phyloP scores from a whole-genome alignment of 805 yeast genomes.

The Cephaloascus fragrans region DNA sequence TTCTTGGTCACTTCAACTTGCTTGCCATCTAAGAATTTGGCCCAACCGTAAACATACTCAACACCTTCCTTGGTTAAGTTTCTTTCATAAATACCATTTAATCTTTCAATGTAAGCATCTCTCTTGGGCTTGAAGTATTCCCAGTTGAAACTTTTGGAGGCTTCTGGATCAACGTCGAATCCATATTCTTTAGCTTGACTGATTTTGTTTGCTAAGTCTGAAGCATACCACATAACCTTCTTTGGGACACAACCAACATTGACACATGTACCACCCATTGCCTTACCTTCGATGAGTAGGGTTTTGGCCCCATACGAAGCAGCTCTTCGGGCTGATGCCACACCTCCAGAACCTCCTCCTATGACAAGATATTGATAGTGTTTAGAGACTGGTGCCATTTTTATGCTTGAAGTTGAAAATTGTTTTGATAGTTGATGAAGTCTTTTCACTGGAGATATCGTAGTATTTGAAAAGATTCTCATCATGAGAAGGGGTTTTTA shows the following conservation, averaged over 20 bases:
- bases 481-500: not conserved
- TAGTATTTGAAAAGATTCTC: not conserved
- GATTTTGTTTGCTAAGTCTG: constrained; percentile 74
- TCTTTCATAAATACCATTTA: constrained; percentile 89
- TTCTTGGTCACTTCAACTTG: constrained; percentile 68
- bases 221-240: constrained; percentile 98
- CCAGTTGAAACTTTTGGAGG: constrained; percentile 72
- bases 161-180: constrained; percentile 47
- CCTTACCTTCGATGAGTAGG: constrained; percentile 68
- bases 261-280: constrained; percentile 96
- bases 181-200: constrained; percentile 78
- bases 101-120: constrained; percentile 80
- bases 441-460: not conserved
- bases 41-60: constrained; percentile 80
- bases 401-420: constrained; percentile 8
- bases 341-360: constrained; percentile 99
- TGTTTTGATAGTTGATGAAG: constrained; percentile 11
- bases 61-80: constrained; percentile 86
- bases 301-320: constrained; percentile 90
- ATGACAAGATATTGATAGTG: constrained; percentile 90
- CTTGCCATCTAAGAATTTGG: constrained; percentile 60
- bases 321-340: constrained; percentile 96
- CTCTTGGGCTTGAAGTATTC: constrained; percentile 69
- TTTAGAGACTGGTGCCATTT: constrained; percentile 46
- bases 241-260: constrained; percentile 99